phyloP scores from a whole-genome alignment of 768 basidiomycete species.

The Lentinula raphanica region DNA sequence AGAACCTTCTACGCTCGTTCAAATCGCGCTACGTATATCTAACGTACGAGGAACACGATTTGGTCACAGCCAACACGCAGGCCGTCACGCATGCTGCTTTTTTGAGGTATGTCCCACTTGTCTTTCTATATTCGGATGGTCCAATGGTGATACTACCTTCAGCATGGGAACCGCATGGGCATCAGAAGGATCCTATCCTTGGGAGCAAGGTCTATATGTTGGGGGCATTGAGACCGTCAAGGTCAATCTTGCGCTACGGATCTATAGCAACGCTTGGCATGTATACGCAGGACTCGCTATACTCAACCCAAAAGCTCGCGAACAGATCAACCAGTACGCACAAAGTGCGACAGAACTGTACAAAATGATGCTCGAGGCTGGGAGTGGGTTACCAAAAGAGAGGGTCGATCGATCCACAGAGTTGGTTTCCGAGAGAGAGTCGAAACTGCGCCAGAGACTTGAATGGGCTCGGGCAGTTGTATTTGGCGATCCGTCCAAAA shows the following conservation, averaged over 20 bases:
- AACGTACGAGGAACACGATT: conserved; percentile 94
- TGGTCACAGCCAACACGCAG: conserved; percentile 96
- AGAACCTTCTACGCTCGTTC: conserved; percentile 75
- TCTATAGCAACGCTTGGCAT: conserved; percentile 97
- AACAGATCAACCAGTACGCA: conserved; percentile 90
- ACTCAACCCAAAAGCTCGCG: conserved; percentile 84
- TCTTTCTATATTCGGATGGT: neutral
- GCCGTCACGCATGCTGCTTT: conserved; percentile 98
- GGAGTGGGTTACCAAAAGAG: conserved; percentile 30
- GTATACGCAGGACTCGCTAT: conserved; percentile 99
- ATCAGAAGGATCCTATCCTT: conserved; percentile 72
- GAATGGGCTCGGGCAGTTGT: conserved; percentile 71
- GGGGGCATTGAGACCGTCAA: conserved; percentile 98
- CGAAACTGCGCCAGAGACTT: conserved; percentile 62
- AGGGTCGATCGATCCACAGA: conserved; percentile 31
- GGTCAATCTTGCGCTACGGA: conserved; percentile 93
- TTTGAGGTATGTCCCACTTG: conserved; percentile 60
- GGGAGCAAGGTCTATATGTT: conserved; percentile 93
- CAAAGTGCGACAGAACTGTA: conserved; percentile 82
- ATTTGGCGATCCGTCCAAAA: conserved; percentile 45
- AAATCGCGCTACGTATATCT: conserved; percentile 85
- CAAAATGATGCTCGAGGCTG: conserved; percentile 85
- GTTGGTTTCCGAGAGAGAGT: conserved; percentile 17
- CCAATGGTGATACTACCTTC: neutral
- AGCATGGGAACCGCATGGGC: conserved; percentile 99